Conservation (phyloP, 2,329 filamentous ascomycete genomes). For the Cryphonectria japonica region DNA sequence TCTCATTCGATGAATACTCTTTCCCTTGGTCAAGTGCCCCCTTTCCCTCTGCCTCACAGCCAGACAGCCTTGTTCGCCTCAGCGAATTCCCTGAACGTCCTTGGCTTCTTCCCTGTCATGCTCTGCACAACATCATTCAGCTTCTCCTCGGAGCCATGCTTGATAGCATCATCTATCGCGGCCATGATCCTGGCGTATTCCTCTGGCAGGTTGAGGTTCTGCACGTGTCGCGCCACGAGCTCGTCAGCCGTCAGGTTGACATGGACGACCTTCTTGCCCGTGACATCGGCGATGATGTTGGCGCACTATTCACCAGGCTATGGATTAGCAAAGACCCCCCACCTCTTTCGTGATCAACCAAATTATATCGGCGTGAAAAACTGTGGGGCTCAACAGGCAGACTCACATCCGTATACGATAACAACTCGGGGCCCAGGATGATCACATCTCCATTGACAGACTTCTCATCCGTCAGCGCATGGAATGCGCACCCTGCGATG, state of each 20-base stretch:
- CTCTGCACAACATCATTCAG: constrained; percentile 40
- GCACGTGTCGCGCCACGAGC: constrained; percentile 33
- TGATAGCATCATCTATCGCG: constrained; percentile 40
- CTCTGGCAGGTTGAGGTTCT: constrained; percentile 36
- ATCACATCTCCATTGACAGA: constrained; percentile 47
- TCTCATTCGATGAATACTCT: too few relatives aligned
- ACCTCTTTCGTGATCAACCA: too few relatives aligned
- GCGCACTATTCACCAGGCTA: constrained; percentile 36
- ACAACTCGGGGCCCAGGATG: constrained; percentile 43
- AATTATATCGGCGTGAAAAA: too few relatives aligned
- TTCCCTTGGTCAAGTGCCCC: not conserved
- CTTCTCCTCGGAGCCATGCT: constrained; percentile 41
- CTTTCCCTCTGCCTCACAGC: constrained; percentile 14
- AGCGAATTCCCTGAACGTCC: constrained; percentile 37
- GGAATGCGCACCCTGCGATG: constrained; percentile 49
- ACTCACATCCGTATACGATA: constrained; percentile 41
- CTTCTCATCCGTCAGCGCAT: constrained; percentile 43
- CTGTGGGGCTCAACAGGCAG: not conserved
- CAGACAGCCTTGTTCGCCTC: constrained; percentile 34
- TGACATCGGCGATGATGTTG: constrained; percentile 38
- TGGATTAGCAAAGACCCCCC: not conserved
- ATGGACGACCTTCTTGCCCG: constrained; percentile 41
- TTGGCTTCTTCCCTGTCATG: constrained; percentile 41
- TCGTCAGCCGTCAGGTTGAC: constrained; percentile 39
- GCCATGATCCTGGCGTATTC: constrained; percentile 41